Conservation (phyloP, 1,139 yeast species). For the Kodamaea sp. region DNA sequence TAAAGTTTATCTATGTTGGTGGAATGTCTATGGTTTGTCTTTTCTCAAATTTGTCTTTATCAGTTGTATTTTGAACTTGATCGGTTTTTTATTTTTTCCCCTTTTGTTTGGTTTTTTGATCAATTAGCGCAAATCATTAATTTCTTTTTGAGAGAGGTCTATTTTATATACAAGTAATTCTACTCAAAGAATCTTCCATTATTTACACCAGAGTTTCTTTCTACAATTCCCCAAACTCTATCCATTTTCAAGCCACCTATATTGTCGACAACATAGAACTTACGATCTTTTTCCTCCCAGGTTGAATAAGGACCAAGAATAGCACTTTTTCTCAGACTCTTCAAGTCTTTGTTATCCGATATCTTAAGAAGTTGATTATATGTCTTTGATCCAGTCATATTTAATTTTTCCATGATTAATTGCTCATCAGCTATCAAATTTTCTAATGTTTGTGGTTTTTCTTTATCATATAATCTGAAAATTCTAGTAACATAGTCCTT, state of each 20-base stretch:
- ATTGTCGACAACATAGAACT: constrained; percentile 64
- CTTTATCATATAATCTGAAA: constrained; percentile 62
- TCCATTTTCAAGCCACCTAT: constrained; percentile 84
- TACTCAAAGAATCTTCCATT: constrained; percentile 53
- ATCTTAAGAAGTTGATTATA: constrained; percentile 58
- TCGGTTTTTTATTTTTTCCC: neutral
- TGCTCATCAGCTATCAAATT: constrained; percentile 58
- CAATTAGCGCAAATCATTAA: neutral
- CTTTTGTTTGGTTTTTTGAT: constrained; percentile 1
- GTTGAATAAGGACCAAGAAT: constrained; percentile 54
- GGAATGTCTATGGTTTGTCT: too few relatives aligned
- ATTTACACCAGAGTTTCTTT: constrained; percentile 58
- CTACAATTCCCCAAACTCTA: constrained; percentile 76
- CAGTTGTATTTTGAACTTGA: neutral
- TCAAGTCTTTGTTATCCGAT: constrained; percentile 38
- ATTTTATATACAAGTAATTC: neutral
- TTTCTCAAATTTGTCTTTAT: neutral
- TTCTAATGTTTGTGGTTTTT: constrained; percentile 63
- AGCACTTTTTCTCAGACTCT: constrained; percentile 27
- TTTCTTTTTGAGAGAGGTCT: neutral
- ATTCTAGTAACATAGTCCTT: constrained; percentile 69
- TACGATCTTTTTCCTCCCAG: constrained; percentile 48
- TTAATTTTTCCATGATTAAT: constrained; percentile 65
- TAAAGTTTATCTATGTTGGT: too few relatives aligned
- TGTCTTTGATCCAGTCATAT: constrained; percentile 62